These are phyloP conservation scores for Lactarius vividus DNA, from an alignment of 768 basidiomycete species.

Conservation along the genomic window DNA sequence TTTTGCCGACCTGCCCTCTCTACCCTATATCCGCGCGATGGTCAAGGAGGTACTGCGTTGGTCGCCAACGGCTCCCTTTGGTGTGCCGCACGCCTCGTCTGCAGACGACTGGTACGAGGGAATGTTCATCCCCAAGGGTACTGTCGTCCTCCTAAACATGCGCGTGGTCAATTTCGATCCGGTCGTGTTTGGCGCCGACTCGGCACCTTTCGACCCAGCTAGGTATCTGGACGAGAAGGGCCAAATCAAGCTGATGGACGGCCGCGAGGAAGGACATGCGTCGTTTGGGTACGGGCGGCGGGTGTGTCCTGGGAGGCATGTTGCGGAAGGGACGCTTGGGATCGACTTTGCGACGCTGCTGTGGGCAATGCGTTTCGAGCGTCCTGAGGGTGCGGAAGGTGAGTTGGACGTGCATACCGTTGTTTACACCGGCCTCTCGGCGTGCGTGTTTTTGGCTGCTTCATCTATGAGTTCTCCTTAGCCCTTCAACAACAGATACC, in stretches of 20 bases:
- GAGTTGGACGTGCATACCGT: not conserved
- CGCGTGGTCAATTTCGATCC: not conserved
- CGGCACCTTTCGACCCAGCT: not conserved
- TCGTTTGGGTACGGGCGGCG: constrained; percentile 1
- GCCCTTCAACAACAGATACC: not conserved
- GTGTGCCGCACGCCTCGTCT: not conserved
- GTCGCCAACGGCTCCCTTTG: constrained; percentile 12
- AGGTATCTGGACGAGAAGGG: not conserved
- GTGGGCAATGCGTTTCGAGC: constrained; percentile 1
- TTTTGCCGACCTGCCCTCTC: not conserved
- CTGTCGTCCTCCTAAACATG: not conserved
- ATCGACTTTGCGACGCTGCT: constrained; percentile 6
- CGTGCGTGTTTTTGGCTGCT: not conserved
- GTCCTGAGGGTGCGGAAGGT: not conserved
- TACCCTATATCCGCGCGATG: not conserved
- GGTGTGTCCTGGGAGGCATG: not conserved
- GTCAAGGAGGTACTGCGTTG: not conserved
- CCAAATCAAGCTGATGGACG: not conserved
- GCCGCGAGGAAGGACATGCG: not conserved
- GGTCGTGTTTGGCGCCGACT: not conserved
- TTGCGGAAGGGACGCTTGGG: not conserved
- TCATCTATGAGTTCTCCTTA: not conserved
- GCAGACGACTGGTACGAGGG: not conserved
- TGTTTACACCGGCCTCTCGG: not conserved
- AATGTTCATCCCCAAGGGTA: not conserved